Conservation (phyloP, 345 rosid species). For the Draba incana region DNA sequence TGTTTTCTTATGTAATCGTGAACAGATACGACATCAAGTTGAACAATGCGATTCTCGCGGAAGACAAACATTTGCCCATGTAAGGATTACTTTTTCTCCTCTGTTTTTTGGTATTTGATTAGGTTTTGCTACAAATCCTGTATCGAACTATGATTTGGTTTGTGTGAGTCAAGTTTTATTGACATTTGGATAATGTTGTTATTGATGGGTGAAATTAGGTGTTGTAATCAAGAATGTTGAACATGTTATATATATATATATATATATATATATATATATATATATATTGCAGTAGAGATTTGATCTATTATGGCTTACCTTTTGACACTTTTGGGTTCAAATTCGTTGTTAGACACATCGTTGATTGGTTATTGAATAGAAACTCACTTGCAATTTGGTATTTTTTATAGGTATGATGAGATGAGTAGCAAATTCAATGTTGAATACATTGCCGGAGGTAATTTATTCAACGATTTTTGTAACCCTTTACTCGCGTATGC, state of each 20-base stretch:
- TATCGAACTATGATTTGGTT: not conserved
- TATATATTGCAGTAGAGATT: not conserved
- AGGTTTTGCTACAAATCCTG: not conserved
- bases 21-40: constrained; percentile 79
- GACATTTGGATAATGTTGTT: not conserved
- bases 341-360: constrained; percentile 4
- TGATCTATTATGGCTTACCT: too few relatives aligned
- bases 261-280: too few relatives aligned
- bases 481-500: not conserved
- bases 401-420: constrained; percentile 37
- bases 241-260: not conserved
- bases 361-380: not conserved
- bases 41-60: constrained; percentile 93
- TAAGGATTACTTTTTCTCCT: constrained; percentile 40
- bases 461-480: not conserved
- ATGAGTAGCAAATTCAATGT: constrained; percentile 41
- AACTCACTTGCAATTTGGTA: not conserved
- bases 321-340: not conserved
- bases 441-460: constrained; percentile 48
- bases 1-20: not conserved
- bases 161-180: not conserved
- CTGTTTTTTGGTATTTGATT: not conserved
- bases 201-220: not conserved
- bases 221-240: not conserved
- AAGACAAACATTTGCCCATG: constrained; percentile 93